Evolutionary conservation across 129 eudicot species (phyloP).

Genomic region (Lonicera japonica): DNA sequence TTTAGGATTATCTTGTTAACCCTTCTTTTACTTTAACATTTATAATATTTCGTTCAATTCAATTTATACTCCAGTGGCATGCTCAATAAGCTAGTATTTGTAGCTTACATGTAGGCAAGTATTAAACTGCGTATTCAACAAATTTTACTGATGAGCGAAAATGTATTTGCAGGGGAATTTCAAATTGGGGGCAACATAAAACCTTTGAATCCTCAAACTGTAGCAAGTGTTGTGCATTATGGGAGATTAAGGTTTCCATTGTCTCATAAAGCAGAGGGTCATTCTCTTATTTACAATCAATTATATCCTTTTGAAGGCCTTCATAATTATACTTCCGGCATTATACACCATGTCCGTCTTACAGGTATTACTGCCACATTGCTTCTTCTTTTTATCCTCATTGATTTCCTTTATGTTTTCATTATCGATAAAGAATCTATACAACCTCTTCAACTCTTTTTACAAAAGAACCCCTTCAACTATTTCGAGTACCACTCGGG

Average conservation of each 20-base stretch:
- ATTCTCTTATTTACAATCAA: constrained; percentile 72
- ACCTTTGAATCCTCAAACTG: constrained; percentile 64
- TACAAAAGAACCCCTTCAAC: too few relatives aligned
- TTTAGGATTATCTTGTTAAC: too few relatives aligned
- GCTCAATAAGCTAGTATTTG: too few relatives aligned
- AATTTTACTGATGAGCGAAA: background rate
- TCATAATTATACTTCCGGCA: constrained; percentile 91
- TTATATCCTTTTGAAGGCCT: constrained; percentile 88
- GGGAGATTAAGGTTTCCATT: constrained; percentile 34
- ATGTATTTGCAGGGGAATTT: constrained; percentile 64
- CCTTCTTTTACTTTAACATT: too few relatives aligned
- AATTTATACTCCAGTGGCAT: too few relatives aligned
- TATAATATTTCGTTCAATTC: too few relatives aligned
- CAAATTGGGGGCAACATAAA: constrained; percentile 72
- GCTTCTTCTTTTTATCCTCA: background rate
- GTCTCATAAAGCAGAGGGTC: constrained; percentile 48
- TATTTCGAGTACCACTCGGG: too few relatives aligned
- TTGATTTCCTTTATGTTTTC: too few relatives aligned
- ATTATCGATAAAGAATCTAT: too few relatives aligned
- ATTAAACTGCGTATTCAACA: background rate
- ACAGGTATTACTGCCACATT: constrained; percentile 38
- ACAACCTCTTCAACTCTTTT: too few relatives aligned
- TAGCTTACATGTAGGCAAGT: too few relatives aligned
- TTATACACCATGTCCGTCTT: constrained; percentile 88
- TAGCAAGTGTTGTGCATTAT: constrained; percentile 68